Evolutionary conservation across 495 filamentous ascomycete species (phyloP).

Genomic region (Penicillium coffeae): DNA sequence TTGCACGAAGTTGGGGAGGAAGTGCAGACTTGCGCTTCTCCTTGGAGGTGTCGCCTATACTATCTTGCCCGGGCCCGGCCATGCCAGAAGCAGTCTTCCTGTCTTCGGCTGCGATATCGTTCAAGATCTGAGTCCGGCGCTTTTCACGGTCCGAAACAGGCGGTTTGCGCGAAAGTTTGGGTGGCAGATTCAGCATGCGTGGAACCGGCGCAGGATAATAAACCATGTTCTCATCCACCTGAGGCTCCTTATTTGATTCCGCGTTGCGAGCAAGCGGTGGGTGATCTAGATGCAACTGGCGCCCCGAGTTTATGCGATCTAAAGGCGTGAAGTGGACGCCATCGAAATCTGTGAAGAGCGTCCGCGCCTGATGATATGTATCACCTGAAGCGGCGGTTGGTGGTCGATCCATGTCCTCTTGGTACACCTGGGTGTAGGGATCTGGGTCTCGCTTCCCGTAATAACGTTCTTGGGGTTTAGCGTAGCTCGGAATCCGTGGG

Average conservation of each 20-base stretch:
- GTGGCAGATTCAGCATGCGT: constrained; percentile 86
- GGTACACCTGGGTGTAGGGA: neutral
- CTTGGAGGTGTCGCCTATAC: constrained; percentile 13
- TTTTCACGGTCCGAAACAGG: constrained; percentile 60
- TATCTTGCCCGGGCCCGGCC: constrained; percentile 23
- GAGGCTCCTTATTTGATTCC: constrained; percentile 59
- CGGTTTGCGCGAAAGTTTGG: constrained; percentile 74
- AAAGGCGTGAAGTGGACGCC: constrained; percentile 74
- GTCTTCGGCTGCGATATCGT: constrained; percentile 45
- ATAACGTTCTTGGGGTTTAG: constrained; percentile 14
- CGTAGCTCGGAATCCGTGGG: constrained; percentile 24
- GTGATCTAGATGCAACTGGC: constrained; percentile 33
- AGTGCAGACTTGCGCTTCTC: constrained; percentile 45
- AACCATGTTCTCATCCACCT: constrained; percentile 72
- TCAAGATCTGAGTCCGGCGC: constrained; percentile 62
- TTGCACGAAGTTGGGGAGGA: constrained; percentile 88
- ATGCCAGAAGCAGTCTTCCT: constrained; percentile 39
- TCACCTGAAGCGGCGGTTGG: constrained; percentile 58
- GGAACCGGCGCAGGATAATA: constrained; percentile 96
- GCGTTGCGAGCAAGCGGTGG: constrained; percentile 48
- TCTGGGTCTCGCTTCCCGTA: constrained; percentile 19
- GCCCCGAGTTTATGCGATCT: constrained; percentile 29
- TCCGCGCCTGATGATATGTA: constrained; percentile 64
- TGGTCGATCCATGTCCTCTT: constrained; percentile 31
- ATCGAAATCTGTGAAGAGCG: constrained; percentile 87